phyloP scores from a whole-genome alignment of 1,139 yeast species.

The Meyerozyma smithsonii region DNA sequence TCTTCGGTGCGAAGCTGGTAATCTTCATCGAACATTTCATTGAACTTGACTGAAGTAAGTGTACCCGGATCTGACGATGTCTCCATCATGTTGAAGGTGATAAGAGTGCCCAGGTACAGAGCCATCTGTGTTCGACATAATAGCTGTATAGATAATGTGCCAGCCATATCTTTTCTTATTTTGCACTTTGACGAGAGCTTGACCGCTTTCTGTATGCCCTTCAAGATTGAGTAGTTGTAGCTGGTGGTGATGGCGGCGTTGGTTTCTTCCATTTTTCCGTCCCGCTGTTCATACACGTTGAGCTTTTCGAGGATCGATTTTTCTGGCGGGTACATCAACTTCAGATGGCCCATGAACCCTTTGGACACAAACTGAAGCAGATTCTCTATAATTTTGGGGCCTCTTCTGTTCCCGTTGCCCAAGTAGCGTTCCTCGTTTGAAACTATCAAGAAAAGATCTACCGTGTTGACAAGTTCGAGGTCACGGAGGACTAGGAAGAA shows the following conservation, averaged over 20 bases:
- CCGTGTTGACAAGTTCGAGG: constrained; percentile 59
- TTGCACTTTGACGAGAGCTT: constrained; percentile 57
- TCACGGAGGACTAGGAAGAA: constrained; percentile 63
- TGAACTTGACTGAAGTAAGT: constrained; percentile 10
- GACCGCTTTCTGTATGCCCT: constrained; percentile 50
- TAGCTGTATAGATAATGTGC: constrained; percentile 47
- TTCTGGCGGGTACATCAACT: constrained; percentile 63
- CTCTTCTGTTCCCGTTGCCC: constrained; percentile 3
- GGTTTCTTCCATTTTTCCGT: constrained; percentile 16
- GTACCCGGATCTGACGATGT: constrained; percentile 18
- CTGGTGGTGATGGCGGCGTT: constrained; percentile 30
- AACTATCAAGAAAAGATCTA: constrained; percentile 49
- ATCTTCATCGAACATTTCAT: constrained; percentile 22
- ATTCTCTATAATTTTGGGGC: constrained; percentile 17
- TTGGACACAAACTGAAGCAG: constrained; percentile 54
- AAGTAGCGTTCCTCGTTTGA: constrained; percentile 17
- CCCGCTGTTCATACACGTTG: constrained; percentile 15
- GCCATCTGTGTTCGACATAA: constrained; percentile 32
- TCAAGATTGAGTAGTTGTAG: constrained; percentile 50
- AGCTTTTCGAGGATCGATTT: constrained; percentile 53
- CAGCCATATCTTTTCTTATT: constrained; percentile 52
- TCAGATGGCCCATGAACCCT: constrained; percentile 67
- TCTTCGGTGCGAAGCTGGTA: constrained; percentile 19
- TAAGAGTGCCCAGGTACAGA: constrained; percentile 53
- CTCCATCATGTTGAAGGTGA: constrained; percentile 60